These are phyloP conservation scores for Cadophora sp. DNA, from an alignment of 2,329 filamentous ascomycete genomes.

Conservation along the genomic window DNA sequence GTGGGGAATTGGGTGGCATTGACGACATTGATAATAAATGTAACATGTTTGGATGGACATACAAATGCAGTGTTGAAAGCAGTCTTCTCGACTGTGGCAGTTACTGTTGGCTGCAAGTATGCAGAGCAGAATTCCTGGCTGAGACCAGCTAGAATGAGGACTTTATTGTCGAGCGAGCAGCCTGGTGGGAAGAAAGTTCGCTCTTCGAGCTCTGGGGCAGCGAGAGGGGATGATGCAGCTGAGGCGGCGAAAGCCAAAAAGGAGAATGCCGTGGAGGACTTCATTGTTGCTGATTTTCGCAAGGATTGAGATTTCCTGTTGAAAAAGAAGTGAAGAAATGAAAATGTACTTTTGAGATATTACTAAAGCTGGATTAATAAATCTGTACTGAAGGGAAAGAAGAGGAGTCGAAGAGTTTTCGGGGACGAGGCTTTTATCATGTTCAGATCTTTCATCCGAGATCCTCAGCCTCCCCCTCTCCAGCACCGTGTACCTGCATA, in stretches of 20 bases:
- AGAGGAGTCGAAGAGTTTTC: no score
- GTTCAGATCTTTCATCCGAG: not conserved
- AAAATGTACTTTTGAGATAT: not conserved
- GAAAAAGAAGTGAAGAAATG: not conserved
- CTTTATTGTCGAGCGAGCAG: not conserved
- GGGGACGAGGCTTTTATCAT: not conserved
- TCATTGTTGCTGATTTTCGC: not conserved
- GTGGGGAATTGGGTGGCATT: not conserved
- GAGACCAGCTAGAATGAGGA: not conserved
- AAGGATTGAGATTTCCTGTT: not conserved
- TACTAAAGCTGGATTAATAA: not conserved
- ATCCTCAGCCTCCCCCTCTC: not conserved
- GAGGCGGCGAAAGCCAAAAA: not conserved
- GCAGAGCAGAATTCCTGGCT: slow-evolving; percentile 5
- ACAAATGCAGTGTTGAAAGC: not conserved
- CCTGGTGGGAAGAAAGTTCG: not conserved
- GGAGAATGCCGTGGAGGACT: not conserved
- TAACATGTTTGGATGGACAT: not conserved
- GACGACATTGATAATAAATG: no score
- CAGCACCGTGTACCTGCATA: not conserved
- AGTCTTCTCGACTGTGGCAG: not conserved
- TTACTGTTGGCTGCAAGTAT: not conserved
- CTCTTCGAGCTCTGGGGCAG: not conserved
- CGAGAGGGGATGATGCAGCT: slow-evolving; percentile 1
- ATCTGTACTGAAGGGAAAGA: not conserved